Percentiles rank a stretch among this genome's conserved stretches.
Evolutionary conservation across 305 asterid species (phyloP).

Genomic region (Striga hermonthica): DNA sequence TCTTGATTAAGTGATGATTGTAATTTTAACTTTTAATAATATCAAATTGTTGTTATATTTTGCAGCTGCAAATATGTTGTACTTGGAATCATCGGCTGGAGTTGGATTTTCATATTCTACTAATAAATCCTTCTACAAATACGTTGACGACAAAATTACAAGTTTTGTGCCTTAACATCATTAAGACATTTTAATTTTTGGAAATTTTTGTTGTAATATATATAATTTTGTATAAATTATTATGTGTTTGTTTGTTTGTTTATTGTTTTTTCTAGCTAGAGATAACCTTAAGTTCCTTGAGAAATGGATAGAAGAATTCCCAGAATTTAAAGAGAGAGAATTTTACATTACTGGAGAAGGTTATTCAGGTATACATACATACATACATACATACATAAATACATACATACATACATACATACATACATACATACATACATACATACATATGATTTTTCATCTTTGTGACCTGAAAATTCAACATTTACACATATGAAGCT

Average conservation of each 20-base stretch:
- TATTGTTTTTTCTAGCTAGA: constrained; percentile 36
- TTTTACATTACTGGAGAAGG: constrained; percentile 69
- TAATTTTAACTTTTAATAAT: not conserved
- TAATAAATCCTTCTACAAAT: constrained; percentile 42
- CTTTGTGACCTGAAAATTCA: too few relatives aligned
- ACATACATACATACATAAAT: too few relatives aligned
- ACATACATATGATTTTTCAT: too few relatives aligned
- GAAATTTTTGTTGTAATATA: not conserved
- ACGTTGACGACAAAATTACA: constrained; percentile 46
- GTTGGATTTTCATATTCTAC: constrained; percentile 61
- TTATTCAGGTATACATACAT: constrained; percentile 55
- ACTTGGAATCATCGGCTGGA: constrained; percentile 64
- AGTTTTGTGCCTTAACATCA: constrained; percentile 27
- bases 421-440: too few relatives aligned
- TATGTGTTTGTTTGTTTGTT: not conserved
- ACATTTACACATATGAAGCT: too few relatives aligned
- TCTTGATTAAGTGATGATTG: too few relatives aligned
- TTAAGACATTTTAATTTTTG: not conserved
- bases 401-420: too few relatives aligned
- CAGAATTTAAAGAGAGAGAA: constrained; percentile 47
- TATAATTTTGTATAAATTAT: too few relatives aligned
- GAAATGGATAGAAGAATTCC: constrained; percentile 58
- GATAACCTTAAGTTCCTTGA: constrained; percentile 63
- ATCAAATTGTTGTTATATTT: not conserved
- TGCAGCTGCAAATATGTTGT: constrained; percentile 50